phyloP scores from a whole-genome alignment of 495 filamentous ascomycete genomes.

The Acidiella bohemica region DNA sequence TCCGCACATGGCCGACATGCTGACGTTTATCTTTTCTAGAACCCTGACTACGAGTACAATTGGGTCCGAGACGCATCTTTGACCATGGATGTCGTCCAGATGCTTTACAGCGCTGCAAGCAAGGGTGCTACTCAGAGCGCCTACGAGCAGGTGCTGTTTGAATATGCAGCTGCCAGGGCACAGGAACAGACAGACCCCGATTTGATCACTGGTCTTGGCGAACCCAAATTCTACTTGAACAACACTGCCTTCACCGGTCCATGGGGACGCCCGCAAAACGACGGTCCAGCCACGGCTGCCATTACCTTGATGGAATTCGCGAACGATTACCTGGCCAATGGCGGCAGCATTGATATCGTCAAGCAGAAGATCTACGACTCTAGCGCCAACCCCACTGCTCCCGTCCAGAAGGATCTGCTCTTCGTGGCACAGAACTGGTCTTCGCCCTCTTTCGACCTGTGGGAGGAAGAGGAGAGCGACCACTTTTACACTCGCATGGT shows the following conservation, averaged over 20 bases:
- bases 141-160: conserved; percentile 18
- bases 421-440: conserved; percentile 22
- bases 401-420: conserved; percentile 20
- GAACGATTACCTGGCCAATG: conserved; percentile 17
- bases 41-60: conserved; percentile 20
- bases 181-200: conserved; percentile 20
- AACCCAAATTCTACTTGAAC: conserved; percentile 23
- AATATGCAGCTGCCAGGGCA: conserved; percentile 17
- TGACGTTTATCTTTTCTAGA: no score
- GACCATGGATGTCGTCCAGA: conserved; percentile 21
- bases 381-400: conserved; percentile 5
- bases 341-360: conserved; percentile 17
- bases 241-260: conserved; percentile 21
- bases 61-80: conserved; percentile 17
- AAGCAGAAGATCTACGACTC: conserved; percentile 20
- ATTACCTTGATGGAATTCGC: conserved; percentile 23
- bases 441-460: conserved; percentile 19
- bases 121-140: conserved; percentile 5
- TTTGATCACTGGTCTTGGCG: conserved; percentile 18
- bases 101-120: conserved; percentile 18
- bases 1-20: no score
- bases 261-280: conserved; percentile 23
- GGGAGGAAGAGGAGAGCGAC: conserved; percentile 20
- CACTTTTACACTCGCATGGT: conserved; percentile 24
- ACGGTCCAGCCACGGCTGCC: conserved; percentile 21